A percentile compares a stretch with the other conserved stretches of the same genome.
phyloP scores from a whole-genome alignment of 2,329 filamentous ascomycete genomes.

The Trichoderma gracile region DNA sequence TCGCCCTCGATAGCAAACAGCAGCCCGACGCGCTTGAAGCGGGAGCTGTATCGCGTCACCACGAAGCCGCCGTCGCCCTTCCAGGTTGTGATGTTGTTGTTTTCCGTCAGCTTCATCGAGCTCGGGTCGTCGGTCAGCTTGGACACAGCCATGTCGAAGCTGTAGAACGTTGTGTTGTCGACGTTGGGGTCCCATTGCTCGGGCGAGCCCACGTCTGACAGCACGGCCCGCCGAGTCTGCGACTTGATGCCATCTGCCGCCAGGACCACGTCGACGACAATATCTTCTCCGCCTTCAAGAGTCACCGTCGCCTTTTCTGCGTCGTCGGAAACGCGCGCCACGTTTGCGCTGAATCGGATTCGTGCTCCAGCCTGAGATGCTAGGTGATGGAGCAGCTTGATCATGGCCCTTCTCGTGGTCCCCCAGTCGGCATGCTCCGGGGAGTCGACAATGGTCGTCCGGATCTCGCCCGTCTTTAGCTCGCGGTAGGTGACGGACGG shows the following conservation, averaged over 20 bases:
- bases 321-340: not conserved
- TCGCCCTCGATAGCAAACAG: slow-evolving; percentile 29
- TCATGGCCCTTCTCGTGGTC: slow-evolving; percentile 26
- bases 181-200: slow-evolving; percentile 27
- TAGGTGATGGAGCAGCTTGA: slow-evolving; percentile 23
- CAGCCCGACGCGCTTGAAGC: slow-evolving; percentile 16
- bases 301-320: slow-evolving; percentile 5
- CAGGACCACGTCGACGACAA: slow-evolving; percentile 2
- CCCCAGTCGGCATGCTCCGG: slow-evolving; percentile 29
- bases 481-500: slow-evolving; percentile 28
- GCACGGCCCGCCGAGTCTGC: slow-evolving; percentile 11
- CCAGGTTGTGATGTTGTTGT: slow-evolving; percentile 30
- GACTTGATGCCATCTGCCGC: slow-evolving; percentile 27
- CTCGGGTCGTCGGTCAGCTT: slow-evolving; percentile 14
- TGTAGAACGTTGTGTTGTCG: slow-evolving; percentile 30
- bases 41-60: slow-evolving; percentile 29
- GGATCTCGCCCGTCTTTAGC: slow-evolving; percentile 27
- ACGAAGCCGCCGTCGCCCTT: slow-evolving; percentile 28
- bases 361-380: slow-evolving; percentile 20
- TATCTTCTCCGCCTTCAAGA: slow-evolving; percentile 11
- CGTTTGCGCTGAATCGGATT: slow-evolving; percentile 3
- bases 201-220: slow-evolving; percentile 19
- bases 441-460: slow-evolving; percentile 24
- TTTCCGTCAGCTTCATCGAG: slow-evolving; percentile 27
- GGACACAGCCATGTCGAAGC: slow-evolving; percentile 22